Base-by-base conservation (phyloP, 2,329 filamentous ascomycete species). In the Xylariales sp. region DNA sequence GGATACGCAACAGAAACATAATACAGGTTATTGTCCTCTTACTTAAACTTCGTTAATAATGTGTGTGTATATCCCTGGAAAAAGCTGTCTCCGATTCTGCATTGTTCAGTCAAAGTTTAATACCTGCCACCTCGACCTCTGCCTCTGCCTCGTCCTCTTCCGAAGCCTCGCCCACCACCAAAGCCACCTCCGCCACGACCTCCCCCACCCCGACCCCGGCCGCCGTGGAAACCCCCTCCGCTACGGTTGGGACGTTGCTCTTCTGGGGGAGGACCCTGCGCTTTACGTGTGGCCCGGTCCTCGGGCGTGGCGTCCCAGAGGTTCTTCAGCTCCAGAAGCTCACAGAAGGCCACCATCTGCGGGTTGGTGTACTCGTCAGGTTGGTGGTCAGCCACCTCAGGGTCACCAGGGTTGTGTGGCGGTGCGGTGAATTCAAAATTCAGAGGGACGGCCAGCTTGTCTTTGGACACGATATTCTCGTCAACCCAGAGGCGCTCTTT, bases 281-380 rank as follows among this genome's bases (percentile, higher is more conserved):
- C 63, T 57, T 72, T 75, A 41, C 83, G 72, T 42, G 70, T 67
- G 12, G 66, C 63, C 35, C 81, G 74, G 57, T 95, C 86, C 51
- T 88, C 81, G 3, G 83, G 75, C n/a, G 66, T 79, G 2, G 84
- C 76, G 50, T 85, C 72, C 69, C 79, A 95, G 8, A 81, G 70
- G 57, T 97, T 95, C 5, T 76, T 66, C 23, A 98, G 81, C 7
- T 76, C 81, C 2, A 97, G 52, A 39, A 97, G 63, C 40, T 81
- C 68, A 60, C 93, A 98, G 56, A 91, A 97, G 4, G 70, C 63
- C n/a, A 67, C 69, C 6, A 89, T 97, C 63, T 97, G 91, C 11
- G 85, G 83, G 54, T 93, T 97, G 4, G 80, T 88, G 57, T 91
- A 91, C 62, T 96, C 90, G 2, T 70, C 66, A 2, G 89, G 88